Evolutionary conservation across 495 filamentous ascomycete genomes (phyloP).

Genomic region (Lasiosphaeria ovina): DNA sequence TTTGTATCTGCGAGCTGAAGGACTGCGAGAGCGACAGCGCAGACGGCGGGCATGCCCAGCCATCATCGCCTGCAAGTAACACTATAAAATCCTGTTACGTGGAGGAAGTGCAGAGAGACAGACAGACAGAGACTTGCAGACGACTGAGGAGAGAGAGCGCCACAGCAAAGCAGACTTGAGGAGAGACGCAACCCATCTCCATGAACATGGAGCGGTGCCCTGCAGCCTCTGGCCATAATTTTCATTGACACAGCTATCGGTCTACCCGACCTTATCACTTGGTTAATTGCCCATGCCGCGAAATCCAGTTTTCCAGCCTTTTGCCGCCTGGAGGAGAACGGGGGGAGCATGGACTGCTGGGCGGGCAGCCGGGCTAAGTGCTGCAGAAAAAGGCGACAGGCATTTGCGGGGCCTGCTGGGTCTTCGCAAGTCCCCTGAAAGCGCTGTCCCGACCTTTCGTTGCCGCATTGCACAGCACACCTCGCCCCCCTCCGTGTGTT

Average conservation of each 20-base stretch:
- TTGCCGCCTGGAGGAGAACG: slow-evolving; percentile 8
- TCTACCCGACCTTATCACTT: slow-evolving; percentile 14
- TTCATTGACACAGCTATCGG: slow-evolving; percentile 25
- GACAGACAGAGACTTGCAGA: slow-evolving; percentile 15
- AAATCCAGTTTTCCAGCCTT: slow-evolving; percentile 18
- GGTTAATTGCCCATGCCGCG: slow-evolving; percentile 28
- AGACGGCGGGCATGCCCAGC: slow-evolving; percentile 16
- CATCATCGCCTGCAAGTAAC: slow-evolving; percentile 29
- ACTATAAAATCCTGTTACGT: slow-evolving; percentile 18
- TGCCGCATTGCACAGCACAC: background rate
- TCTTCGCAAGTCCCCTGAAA: background rate
- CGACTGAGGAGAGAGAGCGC: slow-evolving; percentile 13
- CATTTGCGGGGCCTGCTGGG: background rate
- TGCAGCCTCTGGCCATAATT: slow-evolving; percentile 26
- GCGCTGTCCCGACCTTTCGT: background rate
- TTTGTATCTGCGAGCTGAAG: slow-evolving; percentile 23
- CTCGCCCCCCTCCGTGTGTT: background rate
- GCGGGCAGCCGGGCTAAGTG: background rate
- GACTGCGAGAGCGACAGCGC: slow-evolving; percentile 24
- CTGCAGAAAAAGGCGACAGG: background rate
- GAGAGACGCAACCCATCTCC: slow-evolving; percentile 11
- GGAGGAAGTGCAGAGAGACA: slow-evolving; percentile 16
- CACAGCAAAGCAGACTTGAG: slow-evolving; percentile 8
- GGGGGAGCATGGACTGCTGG: background rate
- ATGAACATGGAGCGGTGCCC: slow-evolving; percentile 16